These are phyloP conservation scores for Leccinum solheimii DNA, from an alignment of 1,284 basidiomycete species.

Conservation along the genomic window DNA sequence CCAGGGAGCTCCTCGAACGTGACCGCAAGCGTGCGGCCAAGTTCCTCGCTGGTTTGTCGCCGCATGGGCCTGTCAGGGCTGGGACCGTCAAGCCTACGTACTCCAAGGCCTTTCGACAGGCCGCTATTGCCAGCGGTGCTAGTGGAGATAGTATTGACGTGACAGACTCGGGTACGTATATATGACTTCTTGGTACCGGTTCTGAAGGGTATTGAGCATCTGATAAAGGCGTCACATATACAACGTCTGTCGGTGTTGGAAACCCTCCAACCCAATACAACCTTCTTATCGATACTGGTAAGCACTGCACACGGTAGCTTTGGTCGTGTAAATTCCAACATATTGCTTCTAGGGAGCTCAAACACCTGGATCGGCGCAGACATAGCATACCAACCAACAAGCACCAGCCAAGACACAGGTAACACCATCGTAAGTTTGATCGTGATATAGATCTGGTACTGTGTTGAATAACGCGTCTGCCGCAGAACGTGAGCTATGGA, in stretches of 20 bases:
- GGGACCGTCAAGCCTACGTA: background rate
- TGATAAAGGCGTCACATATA: conserved; percentile 44
- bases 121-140: background rate
- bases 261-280: conserved; percentile 43
- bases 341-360: background rate
- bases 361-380: conserved; percentile 55
- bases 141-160: conserved; percentile 46
- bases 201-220: conserved; percentile 12
- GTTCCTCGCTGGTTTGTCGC: conserved; percentile 48
- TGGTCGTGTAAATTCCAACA: conserved; percentile 5
- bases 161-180: conserved; percentile 49
- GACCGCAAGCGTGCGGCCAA: conserved; percentile 57
- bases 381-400: conserved; percentile 38
- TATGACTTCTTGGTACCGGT: background rate
- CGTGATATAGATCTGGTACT: background rate
- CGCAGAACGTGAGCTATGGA: conserved; percentile 47
- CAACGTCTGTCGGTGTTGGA: conserved; percentile 47
- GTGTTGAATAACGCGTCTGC: background rate
- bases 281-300: conserved; percentile 59
- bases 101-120: conserved; percentile 3
- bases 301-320: conserved; percentile 7
- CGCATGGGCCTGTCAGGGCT: conserved; percentile 46
- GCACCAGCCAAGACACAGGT: conserved; percentile 37
- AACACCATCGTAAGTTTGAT: conserved; percentile 35
- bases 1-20: conserved; percentile 49